Evolutionary conservation across 306 rosid species (phyloP).

Genomic region (Rosa multiflora): DNA sequence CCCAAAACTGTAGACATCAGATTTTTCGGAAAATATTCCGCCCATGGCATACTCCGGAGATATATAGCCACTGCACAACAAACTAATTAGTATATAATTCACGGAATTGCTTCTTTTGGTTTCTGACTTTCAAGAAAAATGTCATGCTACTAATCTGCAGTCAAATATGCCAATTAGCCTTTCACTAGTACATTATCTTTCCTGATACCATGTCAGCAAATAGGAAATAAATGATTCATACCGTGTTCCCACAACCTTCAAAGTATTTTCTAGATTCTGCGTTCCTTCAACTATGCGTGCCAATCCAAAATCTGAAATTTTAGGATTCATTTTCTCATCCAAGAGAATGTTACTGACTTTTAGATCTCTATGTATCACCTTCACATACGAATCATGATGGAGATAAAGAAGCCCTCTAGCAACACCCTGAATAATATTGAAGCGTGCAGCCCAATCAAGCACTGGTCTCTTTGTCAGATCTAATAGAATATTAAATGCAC

Average conservation of each 20-base stretch:
- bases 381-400: constrained; percentile 27
- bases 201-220: too few relatives aligned
- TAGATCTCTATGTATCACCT: constrained; percentile 25
- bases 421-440: constrained; percentile 10
- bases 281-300: constrained; percentile 26
- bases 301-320: constrained; percentile 38
- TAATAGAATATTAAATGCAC: background rate
- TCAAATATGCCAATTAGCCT: too few relatives aligned
- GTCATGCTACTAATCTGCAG: too few relatives aligned
- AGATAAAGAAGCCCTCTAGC: constrained; percentile 31
- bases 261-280: constrained; percentile 18
- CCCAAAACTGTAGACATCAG: constrained; percentile 34
- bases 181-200: too few relatives aligned
- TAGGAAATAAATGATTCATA: background rate
- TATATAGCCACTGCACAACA: constrained; percentile 26
- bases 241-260: constrained; percentile 33
- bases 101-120: background rate
- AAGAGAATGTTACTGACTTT: constrained; percentile 30
- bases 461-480: constrained; percentile 8
- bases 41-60: constrained; percentile 28
- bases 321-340: constrained; percentile 36
- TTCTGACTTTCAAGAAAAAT: background rate
- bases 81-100: background rate
- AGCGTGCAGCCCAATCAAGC: constrained; percentile 24
- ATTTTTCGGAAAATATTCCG: constrained; percentile 25